These are phyloP conservation scores for Ensete glaucum DNA, from an alignment of 176 grass and related monocot genomes.

Conservation along the genomic window DNA sequence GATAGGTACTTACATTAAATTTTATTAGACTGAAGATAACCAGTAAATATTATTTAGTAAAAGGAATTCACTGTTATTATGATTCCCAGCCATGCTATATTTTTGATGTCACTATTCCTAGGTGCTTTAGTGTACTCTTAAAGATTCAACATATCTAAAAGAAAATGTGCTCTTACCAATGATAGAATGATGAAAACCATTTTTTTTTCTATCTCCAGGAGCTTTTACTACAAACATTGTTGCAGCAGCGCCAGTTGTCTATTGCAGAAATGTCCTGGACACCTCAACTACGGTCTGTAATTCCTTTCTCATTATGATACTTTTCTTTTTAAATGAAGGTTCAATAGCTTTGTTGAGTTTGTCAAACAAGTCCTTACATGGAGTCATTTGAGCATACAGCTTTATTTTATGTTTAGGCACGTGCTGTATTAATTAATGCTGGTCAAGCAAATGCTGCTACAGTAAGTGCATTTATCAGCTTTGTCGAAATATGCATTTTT, in stretches of 20 bases:
- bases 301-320: neutral
- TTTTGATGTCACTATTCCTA: neutral
- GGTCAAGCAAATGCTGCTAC: slow-evolving; percentile 99
- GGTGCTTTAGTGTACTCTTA: neutral
- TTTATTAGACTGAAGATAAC: neutral
- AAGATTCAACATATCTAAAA: neutral
- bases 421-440: slow-evolving; percentile 87
- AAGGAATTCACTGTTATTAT: neutral
- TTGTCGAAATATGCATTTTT: neutral
- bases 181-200: neutral
- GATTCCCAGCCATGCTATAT: neutral
- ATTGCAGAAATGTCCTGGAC: slow-evolving; percentile 59
- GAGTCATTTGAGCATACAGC: neutral
- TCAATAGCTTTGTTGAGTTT: neutral
- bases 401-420: slow-evolving; percentile 35
- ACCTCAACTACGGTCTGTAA: slow-evolving; percentile 47
- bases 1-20: neutral
- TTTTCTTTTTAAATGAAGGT: neutral
- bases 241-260: slow-evolving; percentile 81
- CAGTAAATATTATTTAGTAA: neutral
- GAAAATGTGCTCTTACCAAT: neutral
- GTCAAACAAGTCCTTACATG: neutral
- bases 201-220: slow-evolving; percentile 33
- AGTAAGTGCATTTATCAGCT: slow-evolving; percentile 52
- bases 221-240: slow-evolving; percentile 88